A percentile compares a stretch with the other conserved stretches of the same genome.
Conservation (phyloP, 441 rosid genomes). For the Breynia disticha region DNA sequence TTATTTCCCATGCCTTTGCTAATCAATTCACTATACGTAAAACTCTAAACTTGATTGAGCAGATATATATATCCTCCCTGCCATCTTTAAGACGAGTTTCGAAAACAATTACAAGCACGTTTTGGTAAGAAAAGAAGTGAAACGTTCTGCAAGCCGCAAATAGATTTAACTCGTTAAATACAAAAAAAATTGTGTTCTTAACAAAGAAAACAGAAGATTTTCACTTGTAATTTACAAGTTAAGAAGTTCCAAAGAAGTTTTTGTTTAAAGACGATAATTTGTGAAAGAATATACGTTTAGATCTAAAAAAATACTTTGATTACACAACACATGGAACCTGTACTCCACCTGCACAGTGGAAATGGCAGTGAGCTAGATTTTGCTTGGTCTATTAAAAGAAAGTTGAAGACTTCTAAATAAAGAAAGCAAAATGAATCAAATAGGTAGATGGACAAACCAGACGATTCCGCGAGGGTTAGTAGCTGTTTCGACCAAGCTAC, state of each 20-base stretch:
- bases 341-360: conserved; percentile 49
- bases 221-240: background rate
- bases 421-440: conserved; percentile 7
- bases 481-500: conserved; percentile 9
- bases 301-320: conserved; percentile 22
- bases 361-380: conserved; percentile 28
- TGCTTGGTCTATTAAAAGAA: conserved; percentile 13
- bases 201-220: background rate
- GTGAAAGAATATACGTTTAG: conserved; percentile 6
- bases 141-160: background rate
- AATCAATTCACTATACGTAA: conserved; percentile 11
- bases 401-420: background rate
- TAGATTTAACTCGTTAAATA: no score
- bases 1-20: conserved; percentile 17
- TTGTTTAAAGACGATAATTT: conserved; percentile 1
- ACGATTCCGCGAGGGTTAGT: conserved; percentile 3
- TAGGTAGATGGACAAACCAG: conserved; percentile 17
- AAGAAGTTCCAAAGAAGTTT: background rate
- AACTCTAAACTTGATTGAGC: conserved; percentile 1
- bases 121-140: background rate
- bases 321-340: conserved; percentile 30
- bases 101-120: no score
- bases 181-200: no score
- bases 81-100: background rate
- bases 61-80: conserved; percentile 10